Evolutionary conservation across 805 yeast species (phyloP).

Genomic region (Hyphopichia homilentoma): DNA sequence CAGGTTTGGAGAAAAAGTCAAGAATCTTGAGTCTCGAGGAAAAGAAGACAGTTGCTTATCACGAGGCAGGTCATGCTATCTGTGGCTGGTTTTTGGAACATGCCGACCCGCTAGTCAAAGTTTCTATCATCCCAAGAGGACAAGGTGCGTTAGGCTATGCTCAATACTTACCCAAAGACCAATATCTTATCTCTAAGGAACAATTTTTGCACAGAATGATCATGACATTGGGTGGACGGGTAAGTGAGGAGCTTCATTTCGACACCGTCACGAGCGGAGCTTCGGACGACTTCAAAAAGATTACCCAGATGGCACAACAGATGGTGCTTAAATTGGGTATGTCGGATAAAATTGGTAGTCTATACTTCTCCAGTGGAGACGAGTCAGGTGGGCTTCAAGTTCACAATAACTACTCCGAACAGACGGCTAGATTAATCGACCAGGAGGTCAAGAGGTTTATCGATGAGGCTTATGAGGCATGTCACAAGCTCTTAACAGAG

Average conservation of each 20-base stretch:
- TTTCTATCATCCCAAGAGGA: conserved; percentile 92
- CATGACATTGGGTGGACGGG: conserved; percentile 94
- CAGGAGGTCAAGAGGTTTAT: conserved; percentile 65
- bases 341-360: conserved; percentile 76
- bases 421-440: conserved; percentile 66
- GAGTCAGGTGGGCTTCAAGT: conserved; percentile 49
- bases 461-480: conserved; percentile 58
- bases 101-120: conserved; percentile 90
- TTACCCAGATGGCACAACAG: conserved; percentile 81
- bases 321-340: conserved; percentile 89
- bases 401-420: conserved; percentile 65
- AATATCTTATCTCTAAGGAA: conserved; percentile 69
- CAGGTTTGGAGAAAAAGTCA: conserved; percentile 87
- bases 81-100: conserved; percentile 88
- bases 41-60: conserved; percentile 84
- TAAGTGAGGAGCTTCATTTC: conserved; percentile 86
- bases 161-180: conserved; percentile 88
- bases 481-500: conserved; percentile 54
- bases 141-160: conserved; percentile 96
- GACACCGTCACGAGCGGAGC: conserved; percentile 89
- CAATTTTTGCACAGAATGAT: conserved; percentile 82
- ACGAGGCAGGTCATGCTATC: conserved; percentile 96
- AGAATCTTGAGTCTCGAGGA: conserved; percentile 76
- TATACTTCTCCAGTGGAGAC: conserved; percentile 50
- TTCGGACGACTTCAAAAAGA: conserved; percentile 87